Base-by-base conservation (phyloP, 768 basidiomycete species). In the Macrolepiota fuliginosa region DNA sequence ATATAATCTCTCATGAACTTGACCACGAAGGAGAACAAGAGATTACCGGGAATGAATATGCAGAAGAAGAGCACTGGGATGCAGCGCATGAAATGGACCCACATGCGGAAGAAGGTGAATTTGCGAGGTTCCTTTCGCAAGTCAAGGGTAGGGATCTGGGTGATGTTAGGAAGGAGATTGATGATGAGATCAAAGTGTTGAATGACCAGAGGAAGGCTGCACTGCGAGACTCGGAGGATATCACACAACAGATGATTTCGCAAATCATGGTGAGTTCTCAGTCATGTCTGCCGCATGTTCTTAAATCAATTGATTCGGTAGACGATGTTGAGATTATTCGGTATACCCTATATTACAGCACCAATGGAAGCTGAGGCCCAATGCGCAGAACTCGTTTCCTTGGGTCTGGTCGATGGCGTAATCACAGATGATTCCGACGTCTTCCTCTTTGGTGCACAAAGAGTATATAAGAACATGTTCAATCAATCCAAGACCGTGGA, bases 341-440 rank as follows among this genome's bases (percentile, higher is more conserved):
- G 97, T 12, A 97, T 98, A 58, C 97, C 97, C 2, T 99, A 96
- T 69, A 92, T 98, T 68, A 97, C 96, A 3, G 97, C 97, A 1
- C 97, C 97, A 1, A 96, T 96, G 94, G 97, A 99, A 80, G 97
- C 97, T 46, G 97, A 99, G 74, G 97, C 97, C 0, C 97, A 99
- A 72, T 99, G 97, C 69, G 96, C 97, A 0, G 89, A 93, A 66
- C 87, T 99, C 9, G 88, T 94, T 7, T 77, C 84, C 4, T 81
- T 98, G 13, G 86, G 88, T 15, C 81, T 98, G 29, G 96, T 97
- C 39, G 95, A 99, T 65, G 97, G 97, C 0, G 91, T 99, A 58
- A 98, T 99, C 72, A 99, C 97, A 0, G 97, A 99, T 72, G 97
- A 99, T 73, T 97, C 94, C 4, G 97, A 99, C 70, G 95, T 98